phyloP scores from a whole-genome alignment of 2,329 filamentous ascomycete species.

The Akanthomyces dipterigenus region DNA sequence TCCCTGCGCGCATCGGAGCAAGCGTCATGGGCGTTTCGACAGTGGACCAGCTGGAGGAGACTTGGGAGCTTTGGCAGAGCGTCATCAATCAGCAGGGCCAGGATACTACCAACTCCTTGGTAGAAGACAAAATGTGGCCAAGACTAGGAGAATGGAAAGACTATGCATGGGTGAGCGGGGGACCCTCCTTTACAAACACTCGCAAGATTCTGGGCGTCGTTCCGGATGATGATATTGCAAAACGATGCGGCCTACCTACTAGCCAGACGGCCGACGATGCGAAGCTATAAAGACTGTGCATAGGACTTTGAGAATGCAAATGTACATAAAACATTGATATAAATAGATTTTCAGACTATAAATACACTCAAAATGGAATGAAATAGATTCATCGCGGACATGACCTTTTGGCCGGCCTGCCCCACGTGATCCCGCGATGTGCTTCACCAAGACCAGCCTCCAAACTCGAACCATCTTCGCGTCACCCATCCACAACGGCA shows the following conservation, averaged over 20 bases:
- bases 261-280: neutral
- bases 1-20: conserved; percentile 38
- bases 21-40: conserved; percentile 61
- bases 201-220: conserved; percentile 24
- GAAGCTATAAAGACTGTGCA: neutral
- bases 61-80: conserved; percentile 50
- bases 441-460: neutral
- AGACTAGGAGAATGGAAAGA: conserved; percentile 56
- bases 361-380: neutral
- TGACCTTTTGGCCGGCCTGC: neutral
- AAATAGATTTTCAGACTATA: neutral
- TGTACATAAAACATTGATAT: neutral
- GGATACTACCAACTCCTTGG: conserved; percentile 26
- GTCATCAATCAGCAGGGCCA: conserved; percentile 30
- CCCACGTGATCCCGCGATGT: conserved; percentile 1
- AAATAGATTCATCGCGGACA: neutral
- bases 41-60: conserved; percentile 57
- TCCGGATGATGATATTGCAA: conserved; percentile 24
- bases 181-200: conserved; percentile 35
- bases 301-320: neutral
- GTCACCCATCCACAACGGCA: neutral
- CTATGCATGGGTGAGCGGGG: conserved; percentile 58
- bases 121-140: conserved; percentile 42
- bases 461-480: neutral
- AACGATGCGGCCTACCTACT: conserved; percentile 17